Evolutionary conservation across 2,329 filamentous ascomycete species (phyloP).

Genomic region (Camptophora hylomeconis): DNA sequence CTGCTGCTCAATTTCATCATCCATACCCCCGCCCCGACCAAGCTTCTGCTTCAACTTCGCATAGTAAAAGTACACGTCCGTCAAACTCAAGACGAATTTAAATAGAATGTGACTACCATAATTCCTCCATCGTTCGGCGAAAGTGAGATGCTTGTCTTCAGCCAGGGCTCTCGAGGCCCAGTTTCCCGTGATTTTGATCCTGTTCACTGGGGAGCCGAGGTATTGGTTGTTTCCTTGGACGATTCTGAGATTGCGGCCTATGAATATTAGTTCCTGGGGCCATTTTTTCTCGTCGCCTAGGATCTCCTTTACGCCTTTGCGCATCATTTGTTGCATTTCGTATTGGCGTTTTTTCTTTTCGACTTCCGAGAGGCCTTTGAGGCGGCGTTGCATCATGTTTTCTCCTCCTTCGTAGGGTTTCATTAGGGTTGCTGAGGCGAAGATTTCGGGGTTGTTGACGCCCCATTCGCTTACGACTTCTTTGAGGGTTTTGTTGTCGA

Average conservation of each 20-base stretch:
- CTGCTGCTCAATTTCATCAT: constrained; percentile 78
- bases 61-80: constrained; percentile 73
- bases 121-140: constrained; percentile 51
- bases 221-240: constrained; percentile 90
- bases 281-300: constrained; percentile 76
- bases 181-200: constrained; percentile 82
- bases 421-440: constrained; percentile 81
- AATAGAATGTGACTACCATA: constrained; percentile 73
- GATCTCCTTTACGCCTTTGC: constrained; percentile 62
- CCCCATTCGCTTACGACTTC: constrained; percentile 71
- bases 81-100: constrained; percentile 57
- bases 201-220: constrained; percentile 74
- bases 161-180: constrained; percentile 82
- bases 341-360: constrained; percentile 51
- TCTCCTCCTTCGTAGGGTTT: constrained; percentile 82
- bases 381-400: constrained; percentile 46
- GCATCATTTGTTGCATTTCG: constrained; percentile 65
- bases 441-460: constrained; percentile 76
- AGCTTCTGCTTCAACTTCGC: constrained; percentile 65
- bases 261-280: constrained; percentile 84
- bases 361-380: constrained; percentile 41
- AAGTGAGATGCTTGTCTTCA: constrained; percentile 54
- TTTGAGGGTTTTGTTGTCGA: constrained; percentile 71
- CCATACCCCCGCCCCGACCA: constrained; percentile 71
- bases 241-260: constrained; percentile 81